A percentile compares a stretch with the other conserved stretches of the same genome.
These are phyloP conservation scores for Suaeda aralocaspica DNA, from an alignment of 148 eudicot genomes.

Conservation along the genomic window DNA sequence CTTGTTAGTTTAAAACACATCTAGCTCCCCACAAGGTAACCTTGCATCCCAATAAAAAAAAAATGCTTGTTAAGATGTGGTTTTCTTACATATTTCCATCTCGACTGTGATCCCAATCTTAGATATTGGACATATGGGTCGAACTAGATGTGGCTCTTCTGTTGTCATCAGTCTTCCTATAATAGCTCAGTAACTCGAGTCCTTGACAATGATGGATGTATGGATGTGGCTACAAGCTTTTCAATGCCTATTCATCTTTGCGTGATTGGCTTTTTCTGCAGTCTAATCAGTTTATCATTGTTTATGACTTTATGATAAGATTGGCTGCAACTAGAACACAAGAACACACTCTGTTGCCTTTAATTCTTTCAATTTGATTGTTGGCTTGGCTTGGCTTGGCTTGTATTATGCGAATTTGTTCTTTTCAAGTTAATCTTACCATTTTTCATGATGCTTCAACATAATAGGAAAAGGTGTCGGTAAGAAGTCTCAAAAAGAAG, in stretches of 20 bases:
- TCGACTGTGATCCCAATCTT: too few species aligned
- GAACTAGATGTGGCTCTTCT: too few species aligned
- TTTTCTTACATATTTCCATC: too few species aligned
- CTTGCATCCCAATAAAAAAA: neutral
- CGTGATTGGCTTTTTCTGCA: neutral
- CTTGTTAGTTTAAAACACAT: neutral
- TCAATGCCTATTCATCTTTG: too few species aligned
- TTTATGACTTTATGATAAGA: neutral
- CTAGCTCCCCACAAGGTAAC: neutral
- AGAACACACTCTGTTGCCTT: too few species aligned
- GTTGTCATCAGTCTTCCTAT: too few species aligned
- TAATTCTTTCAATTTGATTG: neutral
- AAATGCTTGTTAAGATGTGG: too few species aligned
- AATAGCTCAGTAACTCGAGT: too few species aligned
- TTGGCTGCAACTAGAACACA: neutral
- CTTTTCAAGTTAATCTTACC: neutral
- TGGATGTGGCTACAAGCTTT: too few species aligned
- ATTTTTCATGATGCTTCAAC: neutral
- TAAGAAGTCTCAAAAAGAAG: slow-evolving; percentile 2
- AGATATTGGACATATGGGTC: too few species aligned
- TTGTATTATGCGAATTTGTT: neutral
- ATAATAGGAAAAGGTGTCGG: slow-evolving; percentile 17
- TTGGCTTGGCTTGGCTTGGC: neutral
- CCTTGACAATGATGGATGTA: too few species aligned
- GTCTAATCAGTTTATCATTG: neutral